Conservation (phyloP, 805 yeast genomes). For the Komagataella mondaviorum region DNA sequence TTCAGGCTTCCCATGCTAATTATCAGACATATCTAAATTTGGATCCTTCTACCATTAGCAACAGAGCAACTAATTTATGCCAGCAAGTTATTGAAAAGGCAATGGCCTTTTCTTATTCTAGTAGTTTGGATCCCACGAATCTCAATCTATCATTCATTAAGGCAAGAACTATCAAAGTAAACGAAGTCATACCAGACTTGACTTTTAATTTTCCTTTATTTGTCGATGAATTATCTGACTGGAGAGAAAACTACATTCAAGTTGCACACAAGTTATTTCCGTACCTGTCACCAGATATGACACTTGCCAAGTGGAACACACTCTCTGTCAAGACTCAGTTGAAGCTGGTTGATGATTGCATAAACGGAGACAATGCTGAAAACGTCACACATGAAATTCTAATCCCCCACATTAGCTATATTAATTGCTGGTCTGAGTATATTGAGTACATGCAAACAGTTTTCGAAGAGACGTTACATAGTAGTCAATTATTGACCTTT, state of each 20-base stretch:
- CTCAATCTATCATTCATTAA: slow-evolving; percentile 7
- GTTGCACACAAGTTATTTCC: slow-evolving; percentile 12
- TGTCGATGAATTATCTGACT: background rate
- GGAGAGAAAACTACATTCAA: slow-evolving; percentile 8
- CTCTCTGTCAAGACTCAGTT: slow-evolving; percentile 9
- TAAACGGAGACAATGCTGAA: slow-evolving; percentile 1
- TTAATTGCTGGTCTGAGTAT: background rate
- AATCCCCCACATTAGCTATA: background rate
- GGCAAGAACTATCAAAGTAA: slow-evolving; percentile 9
- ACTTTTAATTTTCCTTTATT: slow-evolving; percentile 4
- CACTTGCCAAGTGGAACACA: slow-evolving; percentile 10
- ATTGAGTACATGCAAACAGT: background rate
- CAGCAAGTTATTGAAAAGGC: background rate
- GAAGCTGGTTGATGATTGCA: slow-evolving; percentile 6
- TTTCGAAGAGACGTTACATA: background rate
- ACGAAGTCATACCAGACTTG: slow-evolving; percentile 7
- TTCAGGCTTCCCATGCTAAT: background rate
- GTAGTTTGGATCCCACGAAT: background rate
- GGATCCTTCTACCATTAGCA: background rate
- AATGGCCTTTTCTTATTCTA: background rate
- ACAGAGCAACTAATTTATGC: background rate
- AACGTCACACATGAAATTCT: background rate
- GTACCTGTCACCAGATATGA: slow-evolving; percentile 6
- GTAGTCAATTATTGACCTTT: background rate
- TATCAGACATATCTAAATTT: background rate